These are phyloP conservation scores for Yamadazyma diospyri DNA, from an alignment of 1,139 yeast species.

Conservation along the genomic window DNA sequence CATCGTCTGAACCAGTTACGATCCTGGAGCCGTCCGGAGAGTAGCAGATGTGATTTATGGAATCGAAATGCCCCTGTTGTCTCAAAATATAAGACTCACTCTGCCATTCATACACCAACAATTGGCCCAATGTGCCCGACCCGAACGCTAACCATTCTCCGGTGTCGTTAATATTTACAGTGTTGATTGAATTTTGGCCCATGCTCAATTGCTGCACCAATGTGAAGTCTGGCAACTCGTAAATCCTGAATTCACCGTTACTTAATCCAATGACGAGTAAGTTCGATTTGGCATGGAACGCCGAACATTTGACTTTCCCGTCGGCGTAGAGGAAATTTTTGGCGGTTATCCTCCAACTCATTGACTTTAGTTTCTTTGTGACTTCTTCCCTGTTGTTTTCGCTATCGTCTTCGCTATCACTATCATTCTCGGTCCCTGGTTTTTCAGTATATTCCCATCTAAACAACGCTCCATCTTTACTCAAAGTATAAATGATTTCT, in stretches of 20 bases:
- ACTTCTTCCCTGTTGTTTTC: conserved; percentile 3
- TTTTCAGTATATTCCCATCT: conserved; percentile 80
- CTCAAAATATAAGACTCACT: conserved; percentile 91
- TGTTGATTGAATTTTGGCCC: conserved; percentile 88
- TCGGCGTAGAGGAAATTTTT: conserved; percentile 74
- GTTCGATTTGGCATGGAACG: conserved; percentile 73
- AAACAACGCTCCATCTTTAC: conserved; percentile 93
- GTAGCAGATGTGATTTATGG: conserved; percentile 78
- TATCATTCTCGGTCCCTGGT: conserved; percentile 38
- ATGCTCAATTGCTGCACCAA: conserved; percentile 83
- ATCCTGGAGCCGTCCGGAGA: conserved; percentile 94
- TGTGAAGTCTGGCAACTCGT: conserved; percentile 72
- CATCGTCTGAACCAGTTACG: conserved; percentile 95
- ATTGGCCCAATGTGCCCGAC: conserved; percentile 85
- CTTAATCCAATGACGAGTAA: conserved; percentile 85
- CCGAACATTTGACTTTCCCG: conserved; percentile 72
- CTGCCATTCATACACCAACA: conserved; percentile 98
- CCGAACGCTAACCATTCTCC: conserved; percentile 99
- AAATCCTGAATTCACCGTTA: conserved; percentile 89
- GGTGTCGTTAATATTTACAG: conserved; percentile 71
- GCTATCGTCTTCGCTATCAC: conserved; percentile 22
- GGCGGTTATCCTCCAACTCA: conserved; percentile 80
- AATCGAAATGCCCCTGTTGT: conserved; percentile 96
- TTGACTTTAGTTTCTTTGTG: conserved; percentile 14
- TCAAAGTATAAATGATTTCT: conserved; percentile 84